Percentiles rank a stretch among this genome's conserved stretches.
Conservation (phyloP, 768 basidiomycete genomes). For the Tylopilus rubrobrunneus region DNA sequence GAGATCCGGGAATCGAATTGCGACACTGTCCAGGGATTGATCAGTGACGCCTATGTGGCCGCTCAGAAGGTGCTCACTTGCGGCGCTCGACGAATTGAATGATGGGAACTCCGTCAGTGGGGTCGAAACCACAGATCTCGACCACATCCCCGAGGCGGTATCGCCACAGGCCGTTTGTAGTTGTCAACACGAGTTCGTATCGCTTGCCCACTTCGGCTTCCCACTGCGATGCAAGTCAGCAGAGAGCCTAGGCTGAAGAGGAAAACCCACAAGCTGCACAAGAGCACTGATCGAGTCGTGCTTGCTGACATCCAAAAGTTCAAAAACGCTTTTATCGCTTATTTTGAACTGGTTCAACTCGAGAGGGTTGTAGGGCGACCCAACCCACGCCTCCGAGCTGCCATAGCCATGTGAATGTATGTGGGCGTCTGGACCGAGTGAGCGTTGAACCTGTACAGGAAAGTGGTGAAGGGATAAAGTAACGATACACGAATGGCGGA, state of each 20-base stretch:
- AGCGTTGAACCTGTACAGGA: constrained; percentile 2
- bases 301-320: constrained; percentile 14
- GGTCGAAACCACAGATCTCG: constrained; percentile 20
- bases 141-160: constrained; percentile 19
- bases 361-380: background rate
- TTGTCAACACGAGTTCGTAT: constrained; percentile 21
- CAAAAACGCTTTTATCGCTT: constrained; percentile 1
- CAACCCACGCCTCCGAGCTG: constrained; percentile 6
- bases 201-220: constrained; percentile 6
- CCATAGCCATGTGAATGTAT: background rate
- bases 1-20: background rate
- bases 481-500: background rate
- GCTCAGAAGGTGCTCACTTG: constrained; percentile 4
- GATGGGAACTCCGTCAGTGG: constrained; percentile 14
- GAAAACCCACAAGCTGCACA: background rate
- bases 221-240: constrained; percentile 15
- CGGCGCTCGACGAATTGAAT: constrained; percentile 14
- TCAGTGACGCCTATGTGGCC: background rate
- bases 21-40: background rate
- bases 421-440: background rate
- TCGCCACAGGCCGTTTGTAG: constrained; percentile 17
- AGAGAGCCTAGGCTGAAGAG: background rate
- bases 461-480: background rate
- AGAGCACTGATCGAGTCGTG: background rate
- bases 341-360: constrained; percentile 11